phyloP scores from a whole-genome alignment of 306 rosid species.

The Prunus mira region DNA sequence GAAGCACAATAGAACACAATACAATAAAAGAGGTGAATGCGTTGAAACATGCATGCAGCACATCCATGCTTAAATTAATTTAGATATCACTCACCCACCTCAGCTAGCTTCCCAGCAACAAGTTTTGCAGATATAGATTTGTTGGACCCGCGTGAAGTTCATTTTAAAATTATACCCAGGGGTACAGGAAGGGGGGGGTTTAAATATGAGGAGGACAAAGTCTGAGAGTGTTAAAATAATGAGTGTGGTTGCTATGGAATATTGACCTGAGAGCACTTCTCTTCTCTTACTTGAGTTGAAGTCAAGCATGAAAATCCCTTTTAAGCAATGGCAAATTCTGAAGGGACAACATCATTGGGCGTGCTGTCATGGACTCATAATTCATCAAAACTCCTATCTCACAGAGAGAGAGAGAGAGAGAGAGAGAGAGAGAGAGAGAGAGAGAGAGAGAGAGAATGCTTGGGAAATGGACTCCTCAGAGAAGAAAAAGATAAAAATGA shows the following conservation, averaged over 20 bases:
- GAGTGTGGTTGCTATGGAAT: slow-evolving; percentile 15
- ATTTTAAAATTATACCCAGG: not conserved
- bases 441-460: slow-evolving; percentile 25
- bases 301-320: slow-evolving; percentile 48
- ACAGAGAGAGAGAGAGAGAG: too few relatives aligned
- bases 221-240: not conserved
- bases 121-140: slow-evolving; percentile 8
- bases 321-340: slow-evolving; percentile 41
- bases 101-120: not conserved
- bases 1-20: not conserved
- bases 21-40: not conserved
- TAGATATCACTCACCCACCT: not conserved
- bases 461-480: slow-evolving; percentile 1
- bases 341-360: slow-evolving; percentile 67
- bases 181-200: not conserved
- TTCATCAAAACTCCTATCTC: slow-evolving; percentile 20
- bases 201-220: not conserved
- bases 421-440: slow-evolving; percentile 5
- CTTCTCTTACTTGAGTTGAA: slow-evolving; percentile 39
- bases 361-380: slow-evolving; percentile 50
- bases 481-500: slow-evolving; percentile 6
- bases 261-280: slow-evolving; percentile 16
- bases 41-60: not conserved
- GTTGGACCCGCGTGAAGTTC: slow-evolving; percentile 5
- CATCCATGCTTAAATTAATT: not conserved